Evolutionary conservation across 2,329 filamentous ascomycete species (phyloP), one percentile per base, ranked within the genome.

Genomic region (Pseudogymnoascus sp.): DNA sequence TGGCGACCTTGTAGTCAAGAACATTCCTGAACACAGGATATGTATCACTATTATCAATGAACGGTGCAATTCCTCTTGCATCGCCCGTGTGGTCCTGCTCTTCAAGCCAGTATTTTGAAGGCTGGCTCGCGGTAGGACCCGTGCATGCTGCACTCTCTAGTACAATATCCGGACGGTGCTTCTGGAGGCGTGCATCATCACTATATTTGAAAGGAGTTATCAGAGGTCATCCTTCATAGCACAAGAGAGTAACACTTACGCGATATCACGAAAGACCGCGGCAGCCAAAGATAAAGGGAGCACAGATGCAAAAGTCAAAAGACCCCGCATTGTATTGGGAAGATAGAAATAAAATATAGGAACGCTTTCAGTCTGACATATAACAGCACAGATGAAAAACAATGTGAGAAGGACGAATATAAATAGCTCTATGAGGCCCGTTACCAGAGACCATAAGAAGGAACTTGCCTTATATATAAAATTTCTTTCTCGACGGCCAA

Each of bases 21-120:
- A 59, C 57, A 9, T 59, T 59, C 19, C 57, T 35, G 15, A 39
- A 59, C 3, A 41, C 35, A 12, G 33, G 33, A 38, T 30, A 59
- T 9, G 10, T 15, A 13, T 38, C 30, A 18, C 19, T 30, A 13
- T 55, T 59, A 1, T 13, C 37, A 30, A 4, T 37, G 12, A 55
- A 59, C 12, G 28, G 37, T 30, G 57, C 19, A 28, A 48, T 48
- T 5, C 41, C 41, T 48, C 41, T 48, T 18, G 41, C 41, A 2
- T 23, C 26, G 3, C 57, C 57, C 3, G 19, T 56, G 37, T 59
- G 57, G 15, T 38, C 37, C 13, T 26, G 34, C 35, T 55, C 33
- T 5, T 59, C 57, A 59, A 39, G 23, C 35, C 35, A 59, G 57
- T 39, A 59, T 1, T 35, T 55, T 19, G 34, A 39, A 30, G 57